Evolutionary conservation across 495 filamentous ascomycete species (phyloP), one percentile per base, ranked within the genome.

Genomic region (Podospora sp.): DNA sequence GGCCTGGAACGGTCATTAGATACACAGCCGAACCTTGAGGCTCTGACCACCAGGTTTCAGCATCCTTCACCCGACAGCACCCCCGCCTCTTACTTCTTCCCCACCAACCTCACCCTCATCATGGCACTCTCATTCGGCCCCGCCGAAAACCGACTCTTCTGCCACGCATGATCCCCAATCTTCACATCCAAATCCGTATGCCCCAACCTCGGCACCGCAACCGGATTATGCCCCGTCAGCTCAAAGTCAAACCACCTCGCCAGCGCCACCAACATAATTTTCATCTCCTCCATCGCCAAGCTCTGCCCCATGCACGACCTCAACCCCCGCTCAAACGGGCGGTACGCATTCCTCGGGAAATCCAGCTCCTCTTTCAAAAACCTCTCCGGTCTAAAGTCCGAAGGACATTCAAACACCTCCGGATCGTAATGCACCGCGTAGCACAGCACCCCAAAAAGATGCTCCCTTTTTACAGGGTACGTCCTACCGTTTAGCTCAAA

Each of bases 281-380:
- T 72, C 69, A 77, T 68, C 68, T 85, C 79, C 3, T 79, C 69
- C 67, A 82, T 75, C 0, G 79, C 79, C 24, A 85, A 72, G 27
- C 78, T 75, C 68, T 83, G 80, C 0, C 84, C 82, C 24, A 86
- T 80, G 63, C 83, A 85, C 12, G 69, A 75, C 0, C 83, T 65
- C 14, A 82, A 77, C 0, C 82, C 82, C 21, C 72, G 75, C 68
- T 83, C 80, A 60, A 85, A 85, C 2, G 79, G 78, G 25, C 82
- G 69, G 59, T 61, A 69, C 9, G 67, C 61, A 18, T 60, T 69
- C 12, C 67, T 26, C 26, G 67, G 63, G 33, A 64, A 63, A 36
- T 55, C 35, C 4, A 60, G 46, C 7, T 51, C 60, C 8, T 49
- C 24, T 7, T 5, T 33, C 22, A 63, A 40, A 46, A 63, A 63